phyloP scores from a whole-genome alignment of 306 rosid species.

The Mimosa pudica region DNA sequence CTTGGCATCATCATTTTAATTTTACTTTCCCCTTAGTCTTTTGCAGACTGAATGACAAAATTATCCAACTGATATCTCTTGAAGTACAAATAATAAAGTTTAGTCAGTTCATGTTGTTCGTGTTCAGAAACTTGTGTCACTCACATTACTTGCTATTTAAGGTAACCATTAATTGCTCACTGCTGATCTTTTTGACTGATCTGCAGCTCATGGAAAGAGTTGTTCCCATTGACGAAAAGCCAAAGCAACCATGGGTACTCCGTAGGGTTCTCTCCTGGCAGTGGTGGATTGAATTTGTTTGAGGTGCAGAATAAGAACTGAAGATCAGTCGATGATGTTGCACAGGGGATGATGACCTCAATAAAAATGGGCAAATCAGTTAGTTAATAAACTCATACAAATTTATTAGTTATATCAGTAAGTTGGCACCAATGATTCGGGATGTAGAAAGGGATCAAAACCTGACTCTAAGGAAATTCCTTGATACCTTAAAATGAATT shows the following conservation, averaged over 20 bases:
- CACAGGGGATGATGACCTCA: neutral
- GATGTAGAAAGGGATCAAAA: slow-evolving; percentile 35
- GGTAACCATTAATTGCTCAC: neutral
- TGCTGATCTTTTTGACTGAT: slow-evolving; percentile 31
- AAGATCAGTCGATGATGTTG: slow-evolving; percentile 23
- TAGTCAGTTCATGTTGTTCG: neutral
- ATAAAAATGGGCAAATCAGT: slow-evolving; percentile 28
- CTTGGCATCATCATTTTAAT: neutral
- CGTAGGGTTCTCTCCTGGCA: slow-evolving; percentile 64
- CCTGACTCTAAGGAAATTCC: slow-evolving; percentile 39
- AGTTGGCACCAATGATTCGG: slow-evolving; percentile 16
- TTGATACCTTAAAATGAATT: slow-evolving; percentile 31
- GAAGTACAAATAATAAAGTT: slow-evolving; percentile 11
- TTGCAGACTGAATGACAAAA: slow-evolving; percentile 9
- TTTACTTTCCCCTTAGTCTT: neutral
- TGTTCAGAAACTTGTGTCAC: slow-evolving; percentile 22
- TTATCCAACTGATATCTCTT: slow-evolving; percentile 28
- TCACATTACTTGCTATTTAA: slow-evolving; percentile 12
- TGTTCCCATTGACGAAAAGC: slow-evolving; percentile 77
- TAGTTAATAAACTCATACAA: slow-evolving; percentile 16
- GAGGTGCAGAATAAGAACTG: slow-evolving; percentile 27
- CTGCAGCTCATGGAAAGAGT: slow-evolving; percentile 85
- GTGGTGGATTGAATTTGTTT: slow-evolving; percentile 62
- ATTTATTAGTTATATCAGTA: slow-evolving; percentile 27
- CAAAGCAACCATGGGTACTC: slow-evolving; percentile 59